Base-by-base conservation (phyloP, 768 basidiomycete species). In the Neoboletus subvelutipes region DNA sequence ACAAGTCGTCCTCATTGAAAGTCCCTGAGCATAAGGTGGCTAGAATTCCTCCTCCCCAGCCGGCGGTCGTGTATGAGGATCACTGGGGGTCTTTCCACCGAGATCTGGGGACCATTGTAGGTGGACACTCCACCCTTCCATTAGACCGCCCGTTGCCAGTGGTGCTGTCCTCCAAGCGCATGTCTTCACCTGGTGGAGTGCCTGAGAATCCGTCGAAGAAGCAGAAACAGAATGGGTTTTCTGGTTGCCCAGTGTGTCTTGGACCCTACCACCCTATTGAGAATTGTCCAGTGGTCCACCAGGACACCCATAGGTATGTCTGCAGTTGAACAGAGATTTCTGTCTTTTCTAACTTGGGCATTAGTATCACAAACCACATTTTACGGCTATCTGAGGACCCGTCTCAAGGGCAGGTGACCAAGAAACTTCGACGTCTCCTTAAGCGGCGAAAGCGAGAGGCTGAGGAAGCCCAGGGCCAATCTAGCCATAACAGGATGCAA, bases 281-380 rank as follows among this genome's bases (percentile, higher is more conserved):
- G 64, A 75, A 79, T 28, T 92, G 90, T 64, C 81, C 85, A 17
- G 64, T 82, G 24, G 77, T 86, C 3, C 58, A 57, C 7, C 74
- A 75, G 51, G 88, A 87, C 2, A 73, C 82, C 1, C 71, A 75
- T 54, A 86, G 82, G 88, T 87, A 60, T 45, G 64, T 54, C n/a
- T 37, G 52, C 56, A 40, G 29, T 40, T 29, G 18, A 52, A 36
- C 47, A 15, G n/a, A 36, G 22, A 31, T 22, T 40, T 12, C 3
- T 20, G 22, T 13, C 12, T 26, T 46, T 33, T 52, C 57, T 66
- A 62, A 57, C 58, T 26, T 42, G 54, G 52, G 45, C 50, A 34
- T 24, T 55, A 83, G 84, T 55, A 72, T 83, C 31, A 56, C 68
- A 40, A 70, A 59, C 45, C 77, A 77, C 34, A 82, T 83, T 51